Base-by-base conservation (phyloP, 208 protist species). In the Herpetomonas samuelpessoai region DNA sequence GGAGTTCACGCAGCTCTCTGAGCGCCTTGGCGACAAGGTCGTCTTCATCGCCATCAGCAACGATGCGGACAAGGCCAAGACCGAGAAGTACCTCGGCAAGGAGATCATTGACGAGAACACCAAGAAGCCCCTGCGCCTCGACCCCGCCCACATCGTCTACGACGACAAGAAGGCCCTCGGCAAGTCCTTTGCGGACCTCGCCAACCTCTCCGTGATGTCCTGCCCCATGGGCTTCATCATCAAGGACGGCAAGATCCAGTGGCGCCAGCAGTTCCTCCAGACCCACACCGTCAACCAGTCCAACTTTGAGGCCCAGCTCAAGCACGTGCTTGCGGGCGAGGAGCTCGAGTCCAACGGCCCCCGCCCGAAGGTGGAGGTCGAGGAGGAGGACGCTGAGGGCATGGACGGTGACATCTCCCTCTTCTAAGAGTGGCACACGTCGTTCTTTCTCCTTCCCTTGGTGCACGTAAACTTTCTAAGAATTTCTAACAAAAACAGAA, bases 221-320 rank as follows among this genome's bases (percentile, higher is more conserved):
- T 92, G 83, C 81, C 88, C 87, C 14, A 93, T 93, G 86, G 91
- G 72, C 30, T 96, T 94, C 76, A 81, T 96, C 56, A 55, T 96
- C 24, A 76, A 79, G 71, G 77, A 84, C 48, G 84, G 86, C 22
- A 92, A 87, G 56, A 86, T 96, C 62, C 74, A 59, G 57, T 96
- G 91, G 91, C 83, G 88, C 60, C 91, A 96, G 83, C 86, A 92
- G 79, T 94, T 96, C 70, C 73, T 93, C 52, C 91, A 96, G 83
- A 87, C 84, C 30, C 71, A 77, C 75, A 92, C 86, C 24, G 67
- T 93, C 52, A 69, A 81, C 48, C 85, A 96, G 72, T 92, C 91
- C 30, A 93, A 96, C 86, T 94, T 96, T 60, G 81, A 87, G 73
- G 79, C 70, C 44, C 91, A 96, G 80, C 80, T 96, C 30, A 47